Evolutionary conservation across 1,139 yeast genomes (phyloP).

Genomic region (Geotrichum macrosporum): DNA sequence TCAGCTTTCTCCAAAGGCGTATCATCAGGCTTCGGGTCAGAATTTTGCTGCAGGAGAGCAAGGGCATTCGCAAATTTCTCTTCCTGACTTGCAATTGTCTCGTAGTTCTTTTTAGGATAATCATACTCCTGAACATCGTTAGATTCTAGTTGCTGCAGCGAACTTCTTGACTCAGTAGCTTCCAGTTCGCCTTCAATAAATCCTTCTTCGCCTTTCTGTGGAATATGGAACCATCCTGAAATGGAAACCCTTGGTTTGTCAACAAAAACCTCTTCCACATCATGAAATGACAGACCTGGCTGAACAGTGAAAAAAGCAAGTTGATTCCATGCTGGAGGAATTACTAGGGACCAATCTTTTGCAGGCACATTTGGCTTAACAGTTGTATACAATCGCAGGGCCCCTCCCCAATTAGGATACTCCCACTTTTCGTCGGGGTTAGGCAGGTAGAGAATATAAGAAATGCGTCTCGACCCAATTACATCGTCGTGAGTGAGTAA

Average conservation of each 20-base stretch:
- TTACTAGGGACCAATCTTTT: slow-evolving; percentile 62
- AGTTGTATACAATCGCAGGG: slow-evolving; percentile 79
- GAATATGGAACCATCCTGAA: slow-evolving; percentile 99
- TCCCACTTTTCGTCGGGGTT: slow-evolving; percentile 90
- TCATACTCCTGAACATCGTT: slow-evolving; percentile 75
- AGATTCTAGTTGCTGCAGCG: slow-evolving; percentile 75
- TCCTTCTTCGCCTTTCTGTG: slow-evolving; percentile 88
- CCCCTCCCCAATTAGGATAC: slow-evolving; percentile 79
- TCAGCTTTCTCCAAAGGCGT: slow-evolving; percentile 38
- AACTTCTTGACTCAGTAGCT: slow-evolving; percentile 66
- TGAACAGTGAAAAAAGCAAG: slow-evolving; percentile 93
- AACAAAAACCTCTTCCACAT: slow-evolving; percentile 92
- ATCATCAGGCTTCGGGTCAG: slow-evolving; percentile 11
- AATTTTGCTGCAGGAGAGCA: too few species aligned
- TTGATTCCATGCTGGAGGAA: slow-evolving; percentile 93
- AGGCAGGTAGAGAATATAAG: slow-evolving; percentile 86
- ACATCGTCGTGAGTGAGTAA: slow-evolving; percentile 97
- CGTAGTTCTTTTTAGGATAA: slow-evolving; percentile 47
- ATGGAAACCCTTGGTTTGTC: slow-evolving; percentile 86
- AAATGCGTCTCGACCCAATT: slow-evolving; percentile 88
- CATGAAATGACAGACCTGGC: slow-evolving; percentile 95
- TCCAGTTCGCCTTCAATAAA: slow-evolving; percentile 71
- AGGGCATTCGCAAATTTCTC: slow-evolving; percentile 2
- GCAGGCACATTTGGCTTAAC: slow-evolving; percentile 85
- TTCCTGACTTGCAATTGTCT: background rate